Conservation (phyloP, 805 yeast species). For the Metahyphopichia silvanorum region DNA sequence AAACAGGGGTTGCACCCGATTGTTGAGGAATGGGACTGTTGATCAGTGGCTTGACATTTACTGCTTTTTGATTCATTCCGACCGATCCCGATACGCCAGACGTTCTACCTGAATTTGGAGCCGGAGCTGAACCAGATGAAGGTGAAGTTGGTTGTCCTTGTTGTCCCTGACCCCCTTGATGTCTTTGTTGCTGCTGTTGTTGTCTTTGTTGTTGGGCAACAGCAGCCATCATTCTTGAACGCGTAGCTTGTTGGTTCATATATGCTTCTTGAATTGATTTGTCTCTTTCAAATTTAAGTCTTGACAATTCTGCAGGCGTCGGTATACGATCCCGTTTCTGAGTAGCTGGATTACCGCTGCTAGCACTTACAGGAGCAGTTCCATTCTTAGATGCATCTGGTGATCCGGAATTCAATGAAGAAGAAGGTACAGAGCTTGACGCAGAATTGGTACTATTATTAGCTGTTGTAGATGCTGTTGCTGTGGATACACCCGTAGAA, state of each 20-base stretch:
- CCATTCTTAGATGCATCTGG: constrained; percentile 1
- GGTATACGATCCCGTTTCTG: constrained; percentile 46
- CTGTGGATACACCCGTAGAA: constrained; percentile 6
- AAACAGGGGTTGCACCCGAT: neutral
- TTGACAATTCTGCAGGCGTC: constrained; percentile 81
- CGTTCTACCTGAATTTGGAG: constrained; percentile 1
- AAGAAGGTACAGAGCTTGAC: constrained; percentile 1
- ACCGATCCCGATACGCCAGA: neutral
- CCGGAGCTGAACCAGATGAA: constrained; percentile 5
- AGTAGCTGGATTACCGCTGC: constrained; percentile 35
- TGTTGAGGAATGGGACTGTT: neutral
- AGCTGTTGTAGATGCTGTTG: constrained; percentile 5
- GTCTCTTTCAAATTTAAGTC: constrained; percentile 81
- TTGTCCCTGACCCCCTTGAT: constrained; percentile 17
- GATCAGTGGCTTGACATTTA: neutral
- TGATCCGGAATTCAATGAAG: constrained; percentile 2
- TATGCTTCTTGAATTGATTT: constrained; percentile 77
- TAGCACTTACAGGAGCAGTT: constrained; percentile 2
- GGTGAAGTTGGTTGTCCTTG: constrained; percentile 10
- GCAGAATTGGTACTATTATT: neutral
- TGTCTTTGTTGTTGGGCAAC: constrained; percentile 34
- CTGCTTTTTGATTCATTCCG: neutral
- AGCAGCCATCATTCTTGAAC: constrained; percentile 41
- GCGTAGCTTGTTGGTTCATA: constrained; percentile 43
- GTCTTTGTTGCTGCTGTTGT: constrained; percentile 14